A percentile compares a stretch with the other conserved stretches of the same genome.
Conservation (phyloP, 306 rosid species). For the Amphicarpaea edgeworthii region DNA sequence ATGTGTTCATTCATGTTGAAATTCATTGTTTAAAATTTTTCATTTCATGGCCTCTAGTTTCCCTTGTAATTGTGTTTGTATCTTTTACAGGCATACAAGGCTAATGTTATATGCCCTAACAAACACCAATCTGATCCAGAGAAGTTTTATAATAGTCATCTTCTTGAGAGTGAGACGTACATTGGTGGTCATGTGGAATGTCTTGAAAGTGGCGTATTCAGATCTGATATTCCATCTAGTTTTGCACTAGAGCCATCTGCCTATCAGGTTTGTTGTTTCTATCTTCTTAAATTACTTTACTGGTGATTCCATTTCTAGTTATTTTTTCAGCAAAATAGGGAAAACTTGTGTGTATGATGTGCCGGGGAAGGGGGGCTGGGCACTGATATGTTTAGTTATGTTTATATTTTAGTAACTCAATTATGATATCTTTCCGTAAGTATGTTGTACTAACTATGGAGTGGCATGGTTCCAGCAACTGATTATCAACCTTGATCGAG, state of each 20-base stretch:
- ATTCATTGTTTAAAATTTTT: conserved; percentile 35
- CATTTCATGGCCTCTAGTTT: conserved; percentile 42
- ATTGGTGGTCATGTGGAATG: conserved; percentile 99
- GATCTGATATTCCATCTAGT: conserved; percentile 93
- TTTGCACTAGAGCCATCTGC: conserved; percentile 87
- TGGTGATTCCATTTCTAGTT: conserved; percentile 33
- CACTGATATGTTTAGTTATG: no score
- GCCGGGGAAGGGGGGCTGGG: not conserved
- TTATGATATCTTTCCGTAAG: conserved; percentile 36
- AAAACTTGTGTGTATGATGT: not conserved
- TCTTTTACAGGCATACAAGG: conserved; percentile 82
- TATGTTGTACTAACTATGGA: conserved; percentile 47
- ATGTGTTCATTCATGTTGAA: conserved; percentile 41
- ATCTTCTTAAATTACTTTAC: conserved; percentile 39
- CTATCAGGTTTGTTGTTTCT: conserved; percentile 71
- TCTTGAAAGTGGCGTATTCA: conserved; percentile 98
- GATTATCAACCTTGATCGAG: conserved; percentile 89
- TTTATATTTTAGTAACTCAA: not conserved
- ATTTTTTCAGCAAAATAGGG: not conserved
- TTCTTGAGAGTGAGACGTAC: conserved; percentile 97
- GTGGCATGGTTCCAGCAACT: conserved; percentile 69
- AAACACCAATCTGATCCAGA: conserved; percentile 93
- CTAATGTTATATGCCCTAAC: conserved; percentile 94
- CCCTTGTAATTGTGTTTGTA: conserved; percentile 42
- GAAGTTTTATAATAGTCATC: conserved; percentile 80